A percentile compares a stretch with the other conserved stretches of the same genome.
phyloP scores from a whole-genome alignment of 305 asterid species.

The Salvia sclarea region DNA sequence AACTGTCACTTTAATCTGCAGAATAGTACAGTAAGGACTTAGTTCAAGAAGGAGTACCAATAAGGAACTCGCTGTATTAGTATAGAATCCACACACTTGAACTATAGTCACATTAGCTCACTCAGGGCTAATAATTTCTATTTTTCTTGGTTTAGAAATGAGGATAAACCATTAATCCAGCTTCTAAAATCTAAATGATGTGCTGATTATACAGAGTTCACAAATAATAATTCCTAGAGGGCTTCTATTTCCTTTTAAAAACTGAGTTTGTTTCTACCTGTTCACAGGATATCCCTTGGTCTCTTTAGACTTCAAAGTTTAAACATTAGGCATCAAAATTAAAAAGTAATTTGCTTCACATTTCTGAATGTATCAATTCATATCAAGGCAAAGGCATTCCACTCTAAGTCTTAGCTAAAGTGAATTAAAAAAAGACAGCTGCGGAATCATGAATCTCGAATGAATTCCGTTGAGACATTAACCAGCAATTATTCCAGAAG shows the following conservation, averaged over 20 bases:
- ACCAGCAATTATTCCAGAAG: background rate
- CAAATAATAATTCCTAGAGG: background rate
- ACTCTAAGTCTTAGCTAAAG: background rate
- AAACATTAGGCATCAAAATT: background rate
- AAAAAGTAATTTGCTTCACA: conserved; percentile 2
- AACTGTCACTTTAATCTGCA: conserved; percentile 82
- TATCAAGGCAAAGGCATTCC: conserved; percentile 8
- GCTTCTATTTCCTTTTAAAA: background rate
- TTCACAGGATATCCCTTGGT: background rate
- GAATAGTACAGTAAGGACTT: conserved; percentile 36
- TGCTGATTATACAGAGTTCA: background rate
- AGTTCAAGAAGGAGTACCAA: conserved; percentile 26
- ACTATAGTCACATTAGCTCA: background rate
- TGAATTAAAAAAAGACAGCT: background rate
- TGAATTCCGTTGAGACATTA: conserved; percentile 12
- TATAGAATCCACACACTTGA: conserved; percentile 7
- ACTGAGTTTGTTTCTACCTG: conserved; percentile 9
- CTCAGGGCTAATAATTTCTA: background rate
- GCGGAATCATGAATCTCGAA: background rate
- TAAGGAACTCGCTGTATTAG: conserved; percentile 17
- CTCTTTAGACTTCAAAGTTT: too few relatives aligned
- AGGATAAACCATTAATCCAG: background rate
- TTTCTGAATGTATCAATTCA: conserved; percentile 25
- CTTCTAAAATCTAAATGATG: background rate
- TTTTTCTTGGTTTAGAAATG: background rate